A percentile compares a stretch with the other conserved stretches of the same genome.
Conservation (phyloP, 257 asterid species). For the Gentiana dahurica region DNA sequence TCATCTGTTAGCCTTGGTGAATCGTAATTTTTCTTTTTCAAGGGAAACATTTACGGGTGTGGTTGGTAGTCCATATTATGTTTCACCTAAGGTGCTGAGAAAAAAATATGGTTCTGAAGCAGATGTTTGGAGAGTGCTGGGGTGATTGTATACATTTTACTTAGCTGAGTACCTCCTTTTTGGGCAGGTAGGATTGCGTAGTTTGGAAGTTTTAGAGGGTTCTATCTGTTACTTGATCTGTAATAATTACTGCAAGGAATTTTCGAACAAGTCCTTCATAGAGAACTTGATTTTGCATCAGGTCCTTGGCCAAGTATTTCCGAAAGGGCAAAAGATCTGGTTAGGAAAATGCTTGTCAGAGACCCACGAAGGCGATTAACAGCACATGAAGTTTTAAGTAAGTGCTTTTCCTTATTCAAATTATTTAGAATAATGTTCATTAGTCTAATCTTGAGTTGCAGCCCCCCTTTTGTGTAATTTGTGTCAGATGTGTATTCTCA, state of each 20-base stretch:
- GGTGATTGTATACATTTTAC: conserved; percentile 81
- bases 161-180: conserved; percentile 95
- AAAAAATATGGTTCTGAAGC: conserved; percentile 90
- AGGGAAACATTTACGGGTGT: conserved; percentile 73
- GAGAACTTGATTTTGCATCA: conserved; percentile 81
- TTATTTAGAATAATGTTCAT: not conserved
- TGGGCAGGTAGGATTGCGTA: conserved; percentile 71
- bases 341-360: conserved; percentile 91
- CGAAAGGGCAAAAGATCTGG: conserved; percentile 78
- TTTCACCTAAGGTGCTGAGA: conserved; percentile 89
- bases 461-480: too few relatives aligned
- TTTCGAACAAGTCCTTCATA: conserved; percentile 86
- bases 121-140: conserved; percentile 96
- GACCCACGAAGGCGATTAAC: conserved; percentile 72
- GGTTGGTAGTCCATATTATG: conserved; percentile 96
- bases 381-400: conserved; percentile 89
- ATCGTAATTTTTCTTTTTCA: conserved; percentile 18
- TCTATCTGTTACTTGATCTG: not conserved
- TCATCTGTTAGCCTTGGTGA: not conserved
- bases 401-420: conserved; percentile 19
- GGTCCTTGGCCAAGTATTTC: conserved; percentile 98
- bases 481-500: too few relatives aligned
- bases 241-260: conserved; percentile 36
- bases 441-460: not conserved
- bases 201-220: not conserved